Conservation (phyloP, 1,284 basidiomycete genomes). For the Leccinum angustisporum region DNA sequence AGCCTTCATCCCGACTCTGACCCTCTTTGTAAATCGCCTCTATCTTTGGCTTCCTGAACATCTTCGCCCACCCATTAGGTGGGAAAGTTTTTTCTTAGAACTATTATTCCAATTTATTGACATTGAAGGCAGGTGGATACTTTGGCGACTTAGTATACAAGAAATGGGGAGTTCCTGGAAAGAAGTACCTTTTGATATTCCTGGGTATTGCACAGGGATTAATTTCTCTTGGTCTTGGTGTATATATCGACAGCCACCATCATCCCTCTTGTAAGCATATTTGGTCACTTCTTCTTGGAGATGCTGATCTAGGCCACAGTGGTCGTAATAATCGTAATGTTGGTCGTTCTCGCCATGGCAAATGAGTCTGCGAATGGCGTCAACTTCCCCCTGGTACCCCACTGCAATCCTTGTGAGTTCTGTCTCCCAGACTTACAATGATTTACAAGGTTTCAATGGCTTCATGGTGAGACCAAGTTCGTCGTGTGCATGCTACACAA, state of each 20-base stretch:
- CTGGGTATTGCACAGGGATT: constrained; percentile 49
- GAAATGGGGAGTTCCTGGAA: constrained; percentile 45
- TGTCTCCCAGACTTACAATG: no score
- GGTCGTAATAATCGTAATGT: constrained; percentile 33
- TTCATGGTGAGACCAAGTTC: constrained; percentile 32
- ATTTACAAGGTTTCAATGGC: constrained; percentile 32
- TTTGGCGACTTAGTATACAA: constrained; percentile 51
- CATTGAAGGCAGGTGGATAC: constrained; percentile 42
- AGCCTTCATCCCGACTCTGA: constrained; percentile 9
- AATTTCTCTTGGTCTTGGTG: constrained; percentile 45
- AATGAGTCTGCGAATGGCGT: constrained; percentile 51
- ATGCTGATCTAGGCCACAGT: constrained; percentile 15
- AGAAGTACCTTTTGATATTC: constrained; percentile 51
- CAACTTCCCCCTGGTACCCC: constrained; percentile 55
- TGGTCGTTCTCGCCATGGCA: constrained; percentile 17
- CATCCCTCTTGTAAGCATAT: constrained; percentile 25
- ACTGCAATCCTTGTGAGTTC: constrained; percentile 47
- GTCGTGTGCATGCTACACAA: not conserved
- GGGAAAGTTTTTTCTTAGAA: constrained; percentile 8
- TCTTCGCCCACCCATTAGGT: constrained; percentile 49
- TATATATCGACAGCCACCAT: constrained; percentile 43
- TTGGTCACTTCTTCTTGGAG: not conserved
- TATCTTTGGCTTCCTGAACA: constrained; percentile 52
- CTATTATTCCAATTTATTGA: not conserved
- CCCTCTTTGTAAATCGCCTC: constrained; percentile 34